phyloP scores from a whole-genome alignment of 2,329 filamentous ascomycete genomes.

The Aplosporella prunicola region DNA sequence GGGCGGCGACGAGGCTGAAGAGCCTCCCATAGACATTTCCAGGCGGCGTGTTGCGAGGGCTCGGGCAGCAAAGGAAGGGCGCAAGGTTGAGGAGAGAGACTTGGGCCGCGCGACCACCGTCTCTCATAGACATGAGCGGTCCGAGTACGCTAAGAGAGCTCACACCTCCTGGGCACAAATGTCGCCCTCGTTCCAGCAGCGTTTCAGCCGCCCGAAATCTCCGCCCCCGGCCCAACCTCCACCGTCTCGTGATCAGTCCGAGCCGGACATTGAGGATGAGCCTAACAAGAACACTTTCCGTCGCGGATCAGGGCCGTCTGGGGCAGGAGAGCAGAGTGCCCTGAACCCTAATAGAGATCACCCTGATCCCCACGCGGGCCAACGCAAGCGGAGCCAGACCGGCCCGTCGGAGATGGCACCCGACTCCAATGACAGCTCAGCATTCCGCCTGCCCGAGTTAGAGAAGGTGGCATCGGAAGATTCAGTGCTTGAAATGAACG shows the following conservation, averaged over 20 bases:
- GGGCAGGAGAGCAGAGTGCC: conserved; percentile 19
- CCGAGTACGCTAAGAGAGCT: conserved; percentile 19
- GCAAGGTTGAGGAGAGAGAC: conserved; percentile 9
- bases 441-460: conserved; percentile 25
- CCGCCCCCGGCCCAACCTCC: conserved; percentile 6
- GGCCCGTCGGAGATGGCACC: conserved; percentile 30
- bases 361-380: conserved; percentile 44
- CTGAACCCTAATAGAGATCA: conserved; percentile 12
- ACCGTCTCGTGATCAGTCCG: conserved; percentile 1
- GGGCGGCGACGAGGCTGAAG: conserved; percentile 77
- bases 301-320: conserved; percentile 15
- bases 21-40: conserved; percentile 62
- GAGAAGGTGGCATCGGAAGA: conserved; percentile 13
- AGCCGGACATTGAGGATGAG: conserved; percentile 3
- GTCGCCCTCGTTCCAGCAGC: conserved; percentile 25
- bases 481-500: conserved; percentile 20
- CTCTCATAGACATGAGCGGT: conserved; percentile 5
- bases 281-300: no score
- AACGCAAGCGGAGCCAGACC: conserved; percentile 50
- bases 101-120: conserved; percentile 7
- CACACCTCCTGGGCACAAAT: conserved; percentile 26
- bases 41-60: conserved; percentile 16
- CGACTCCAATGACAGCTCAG: conserved; percentile 33
- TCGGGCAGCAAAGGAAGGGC: conserved; percentile 4
- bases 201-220: conserved; percentile 9